Percentiles rank a stretch among this genome's conserved stretches.
phyloP scores from a whole-genome alignment of 2,329 filamentous ascomycete species.

The Aspergillus ruber region DNA sequence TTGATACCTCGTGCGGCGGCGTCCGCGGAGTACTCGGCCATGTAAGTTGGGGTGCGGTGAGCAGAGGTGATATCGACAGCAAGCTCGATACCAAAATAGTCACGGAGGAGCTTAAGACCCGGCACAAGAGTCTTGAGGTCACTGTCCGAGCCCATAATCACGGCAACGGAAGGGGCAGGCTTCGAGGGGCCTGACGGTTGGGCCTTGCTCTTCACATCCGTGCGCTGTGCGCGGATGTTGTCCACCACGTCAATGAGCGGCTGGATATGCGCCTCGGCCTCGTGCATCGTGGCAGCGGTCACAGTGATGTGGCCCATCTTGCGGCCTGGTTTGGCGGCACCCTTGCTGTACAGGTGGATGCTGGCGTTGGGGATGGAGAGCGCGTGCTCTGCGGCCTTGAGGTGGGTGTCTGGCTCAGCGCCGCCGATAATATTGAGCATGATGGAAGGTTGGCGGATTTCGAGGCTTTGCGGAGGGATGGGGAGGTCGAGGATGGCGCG shows the following conservation, averaged over 20 bases:
- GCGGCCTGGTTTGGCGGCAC: constrained; percentile 70
- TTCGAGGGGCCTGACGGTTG: constrained; percentile 25
- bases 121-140: constrained; percentile 41
- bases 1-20: constrained; percentile 62
- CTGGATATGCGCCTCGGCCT: constrained; percentile 62
- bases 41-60: constrained; percentile 65
- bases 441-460: constrained; percentile 43
- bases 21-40: constrained; percentile 60
- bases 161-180: constrained; percentile 35
- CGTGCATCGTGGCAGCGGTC: constrained; percentile 60
- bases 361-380: constrained; percentile 53
- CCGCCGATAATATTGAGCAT: constrained; percentile 53
- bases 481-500: constrained; percentile 71
- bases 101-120: constrained; percentile 38
- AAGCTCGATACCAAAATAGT: constrained; percentile 38
- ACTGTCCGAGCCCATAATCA: constrained; percentile 46
- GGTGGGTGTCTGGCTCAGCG: constrained; percentile 57
- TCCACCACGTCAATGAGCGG: constrained; percentile 71
- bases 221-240: constrained; percentile 61
- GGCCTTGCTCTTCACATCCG: constrained; percentile 28
- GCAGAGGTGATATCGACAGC: constrained; percentile 44
- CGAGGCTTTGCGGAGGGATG: constrained; percentile 46
- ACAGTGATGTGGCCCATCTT: constrained; percentile 96
- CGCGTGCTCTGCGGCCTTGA: constrained; percentile 51
- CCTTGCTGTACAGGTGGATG: constrained; percentile 89